Base-by-base conservation (phyloP, 805 yeast genomes). In the Blastobotrys mokoenaii region DNA sequence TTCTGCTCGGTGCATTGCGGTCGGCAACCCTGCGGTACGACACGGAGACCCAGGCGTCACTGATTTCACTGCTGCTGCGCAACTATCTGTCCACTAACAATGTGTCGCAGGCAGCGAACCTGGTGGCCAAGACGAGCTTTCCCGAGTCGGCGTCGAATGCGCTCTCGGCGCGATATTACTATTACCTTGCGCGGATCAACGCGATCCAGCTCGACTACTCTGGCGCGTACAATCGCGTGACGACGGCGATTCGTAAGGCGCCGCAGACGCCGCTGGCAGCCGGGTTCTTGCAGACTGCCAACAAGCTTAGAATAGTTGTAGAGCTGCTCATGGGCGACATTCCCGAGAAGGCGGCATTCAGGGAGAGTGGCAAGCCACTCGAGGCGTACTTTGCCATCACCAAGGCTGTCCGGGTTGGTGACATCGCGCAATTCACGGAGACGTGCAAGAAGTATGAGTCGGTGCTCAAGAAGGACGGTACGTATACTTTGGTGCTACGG, bases 281-380 rank as follows among this genome's bases (percentile, higher is more conserved):
- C 38, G 98, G 98, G 1, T 93, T 93, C 63, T 64, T 88, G 52
- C 96, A 89, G 66, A 78, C 84, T 43, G 93, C 96, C 2, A 80
- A 89, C 53, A 93, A 93, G 68, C 75, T 93, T 55, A 83, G 79
- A 60, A 84, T 90, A 50, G 74, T 89, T 48, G 85, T 93, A 56
- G 96, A 93, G 67, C 72, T 93, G 59, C 77, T 93, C 57, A 89
- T 90, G 78, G 98, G 99, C 47, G 98, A 93, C 57, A 82, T 93
- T 53, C 98, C 98, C 14, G 96, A 87, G 57, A 72, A 94, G 53
- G 73, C 87, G 41, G 76, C 77, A 32, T 93, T 93, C 72, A 77
- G 78, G 55, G 67, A 69, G 39, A 67, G 79, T 57, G 79, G 77
- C 52, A 70, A 72, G 42, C 73, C 84, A 2, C 72, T 88, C 49